Percentiles rank a stretch among this genome's conserved stretches.
Evolutionary conservation across 192 early-diverging fungal species (phyloP).

Genomic region (Backusella tarrabulga): DNA sequence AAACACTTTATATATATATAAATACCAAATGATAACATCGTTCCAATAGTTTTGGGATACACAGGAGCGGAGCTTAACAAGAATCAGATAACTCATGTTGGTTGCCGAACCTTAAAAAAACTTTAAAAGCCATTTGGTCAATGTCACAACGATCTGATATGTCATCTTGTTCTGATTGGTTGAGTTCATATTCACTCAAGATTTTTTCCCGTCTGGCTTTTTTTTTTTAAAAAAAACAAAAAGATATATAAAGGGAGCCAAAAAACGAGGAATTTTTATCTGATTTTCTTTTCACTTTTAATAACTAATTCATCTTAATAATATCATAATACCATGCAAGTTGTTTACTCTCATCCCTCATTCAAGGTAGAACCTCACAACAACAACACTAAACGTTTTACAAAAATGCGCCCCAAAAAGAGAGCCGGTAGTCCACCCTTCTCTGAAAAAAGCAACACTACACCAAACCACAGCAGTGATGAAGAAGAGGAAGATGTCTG

Average conservation of each 20-base stretch:
- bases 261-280: not conserved
- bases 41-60: not conserved
- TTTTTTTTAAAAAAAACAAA: not conserved
- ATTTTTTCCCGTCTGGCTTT: not conserved
- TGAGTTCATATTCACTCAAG: not conserved
- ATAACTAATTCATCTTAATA: not conserved
- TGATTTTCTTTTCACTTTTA: not conserved
- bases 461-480: not conserved
- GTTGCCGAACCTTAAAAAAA: conserved; percentile 1
- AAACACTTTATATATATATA: not conserved
- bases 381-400: not conserved
- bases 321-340: not conserved
- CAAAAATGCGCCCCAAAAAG: not conserved
- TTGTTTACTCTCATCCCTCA: conserved; percentile 6
- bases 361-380: not conserved
- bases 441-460: not conserved
- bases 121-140: conserved; percentile 2
- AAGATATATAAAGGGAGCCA: not conserved
- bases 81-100: not conserved
- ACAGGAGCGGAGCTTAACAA: not conserved
- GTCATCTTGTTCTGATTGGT: not conserved
- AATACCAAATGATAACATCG: not conserved
- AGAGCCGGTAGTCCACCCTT: not conserved
- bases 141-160: conserved; percentile 4
- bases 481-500: not conserved